These are phyloP conservation scores for Naganishia albida DNA, from an alignment of 1,284 basidiomycete genomes.

Conservation along the genomic window DNA sequence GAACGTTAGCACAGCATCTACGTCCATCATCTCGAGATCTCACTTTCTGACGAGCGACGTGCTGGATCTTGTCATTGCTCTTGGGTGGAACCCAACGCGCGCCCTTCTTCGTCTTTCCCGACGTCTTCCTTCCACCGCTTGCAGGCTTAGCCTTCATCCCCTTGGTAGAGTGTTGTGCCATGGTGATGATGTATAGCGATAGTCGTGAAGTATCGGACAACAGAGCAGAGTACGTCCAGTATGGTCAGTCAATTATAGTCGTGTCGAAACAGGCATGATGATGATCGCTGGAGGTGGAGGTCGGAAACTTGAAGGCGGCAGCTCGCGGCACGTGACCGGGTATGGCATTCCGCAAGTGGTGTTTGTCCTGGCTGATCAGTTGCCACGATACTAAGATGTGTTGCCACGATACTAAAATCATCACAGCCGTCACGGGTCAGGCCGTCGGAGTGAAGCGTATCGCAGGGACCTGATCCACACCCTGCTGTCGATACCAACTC, in stretches of 20 bases:
- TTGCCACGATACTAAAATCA: too few relatives aligned
- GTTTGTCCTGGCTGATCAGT: too few relatives aligned
- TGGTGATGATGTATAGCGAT: conserved; percentile 24
- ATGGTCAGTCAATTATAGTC: background rate
- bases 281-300: conserved; percentile 18
- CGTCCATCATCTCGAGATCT: background rate
- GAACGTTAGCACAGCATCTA: background rate
- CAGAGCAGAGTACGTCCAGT: background rate
- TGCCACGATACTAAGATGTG: too few relatives aligned
- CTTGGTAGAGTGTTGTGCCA: conserved; percentile 51
- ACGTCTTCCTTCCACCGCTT: conserved; percentile 45
- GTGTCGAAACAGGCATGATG: background rate
- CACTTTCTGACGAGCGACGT: conserved; percentile 38
- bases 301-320: conserved; percentile 8
- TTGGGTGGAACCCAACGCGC: conserved; percentile 49
- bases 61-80: conserved; percentile 33
- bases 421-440: too few relatives aligned
- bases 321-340: conserved; percentile 7
- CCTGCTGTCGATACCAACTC: too few relatives aligned
- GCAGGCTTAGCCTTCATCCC: conserved; percentile 41
- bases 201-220: background rate
- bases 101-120: conserved; percentile 47
- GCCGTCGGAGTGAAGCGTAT: too few relatives aligned
- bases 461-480: too few relatives aligned
- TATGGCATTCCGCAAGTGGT: background rate